Base-by-base conservation (phyloP, 495 filamentous ascomycete species). In the Trichodelitschia bisporula region DNA sequence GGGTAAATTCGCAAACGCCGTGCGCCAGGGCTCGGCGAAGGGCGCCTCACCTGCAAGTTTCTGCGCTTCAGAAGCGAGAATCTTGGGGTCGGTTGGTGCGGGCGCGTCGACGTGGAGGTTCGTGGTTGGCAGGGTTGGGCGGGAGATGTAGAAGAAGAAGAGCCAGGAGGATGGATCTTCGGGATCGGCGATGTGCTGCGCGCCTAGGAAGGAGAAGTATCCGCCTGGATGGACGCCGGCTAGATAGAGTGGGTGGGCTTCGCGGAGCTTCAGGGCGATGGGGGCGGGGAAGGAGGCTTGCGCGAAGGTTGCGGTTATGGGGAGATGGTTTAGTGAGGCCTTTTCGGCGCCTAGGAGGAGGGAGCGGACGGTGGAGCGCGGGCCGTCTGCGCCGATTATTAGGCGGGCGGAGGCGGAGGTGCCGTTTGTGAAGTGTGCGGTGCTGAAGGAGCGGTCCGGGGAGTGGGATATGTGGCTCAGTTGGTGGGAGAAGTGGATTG, bases 351-450 rank as follows among this genome's bases (percentile, higher is more conserved):
- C 46, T n/a, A 58, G 43, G 4, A 59, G 42, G 15, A 35, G 44
- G 2, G 42, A 15, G n/a, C 57, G 44, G 4, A 48, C 49, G 12
- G 29, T 30, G n/a, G 55, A 58, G 17, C 48, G 49, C 0, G 55
- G 45, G 3, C 57, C 55, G 17, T 59, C 57, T 4, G 51, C 49
- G 2, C 57, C 57, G 20, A 59, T 41, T 1, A 59, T 38, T 1
- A 57, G 25, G 5, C 37, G 44, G 1, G 51, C 57, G 1, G 17
- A 44, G 4, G 37, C 48, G 1, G 32, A 26, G 5, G 47, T 53
- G n/a, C 50, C 53, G 31, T 59, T 56, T 12, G 35, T 33, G 36
- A 61, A 59, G 14, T 36, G 36, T 0, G 44, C 47, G 5, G 45
- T 53, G n/a, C n/a, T n/a, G 1, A 31, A 26, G 5, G 47, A 51